Evolutionary conservation across 495 filamentous ascomycete species (phyloP).

Genomic region (Thermochaetoides thermophila): DNA sequence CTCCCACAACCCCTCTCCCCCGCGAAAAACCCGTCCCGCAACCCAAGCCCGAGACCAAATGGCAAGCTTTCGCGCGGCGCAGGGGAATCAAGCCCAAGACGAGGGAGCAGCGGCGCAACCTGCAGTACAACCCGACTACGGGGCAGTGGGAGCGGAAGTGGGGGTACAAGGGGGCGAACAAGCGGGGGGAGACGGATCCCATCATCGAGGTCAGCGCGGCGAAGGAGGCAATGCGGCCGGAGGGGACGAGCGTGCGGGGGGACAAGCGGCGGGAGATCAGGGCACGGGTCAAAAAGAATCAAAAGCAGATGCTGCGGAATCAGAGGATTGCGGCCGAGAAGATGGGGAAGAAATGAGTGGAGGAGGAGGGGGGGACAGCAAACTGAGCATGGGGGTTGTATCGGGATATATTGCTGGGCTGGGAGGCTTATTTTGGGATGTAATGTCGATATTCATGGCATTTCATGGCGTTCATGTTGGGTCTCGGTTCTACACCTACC

Average conservation of each 20-base stretch:
- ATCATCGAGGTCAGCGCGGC: conserved; percentile 82
- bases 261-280: conserved; percentile 48
- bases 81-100: conserved; percentile 83
- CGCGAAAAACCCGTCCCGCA: conserved; percentile 81
- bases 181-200: conserved; percentile 50
- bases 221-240: conserved; percentile 50
- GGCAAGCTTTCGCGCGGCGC: conserved; percentile 88
- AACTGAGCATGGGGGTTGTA: neutral
- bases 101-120: conserved; percentile 45
- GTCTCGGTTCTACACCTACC: no score
- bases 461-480: no score
- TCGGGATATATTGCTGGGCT: neutral
- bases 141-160: conserved; percentile 85
- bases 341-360: conserved; percentile 14
- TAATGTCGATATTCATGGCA: no score
- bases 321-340: conserved; percentile 33
- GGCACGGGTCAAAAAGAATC: conserved; percentile 50
- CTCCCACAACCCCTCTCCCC: conserved; percentile 51
- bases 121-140: conserved; percentile 68
- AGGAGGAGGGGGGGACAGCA: neutral
- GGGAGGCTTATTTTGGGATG: no score
- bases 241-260: conserved; percentile 42
- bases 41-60: conserved; percentile 71
- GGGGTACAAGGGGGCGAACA: conserved; percentile 81
- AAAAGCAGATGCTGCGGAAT: conserved; percentile 54